Percentiles rank a stretch among this genome's conserved stretches.
These are phyloP conservation scores for Theobroma grandiflorum DNA, from an alignment of 441 rosid species.

Conservation along the genomic window DNA sequence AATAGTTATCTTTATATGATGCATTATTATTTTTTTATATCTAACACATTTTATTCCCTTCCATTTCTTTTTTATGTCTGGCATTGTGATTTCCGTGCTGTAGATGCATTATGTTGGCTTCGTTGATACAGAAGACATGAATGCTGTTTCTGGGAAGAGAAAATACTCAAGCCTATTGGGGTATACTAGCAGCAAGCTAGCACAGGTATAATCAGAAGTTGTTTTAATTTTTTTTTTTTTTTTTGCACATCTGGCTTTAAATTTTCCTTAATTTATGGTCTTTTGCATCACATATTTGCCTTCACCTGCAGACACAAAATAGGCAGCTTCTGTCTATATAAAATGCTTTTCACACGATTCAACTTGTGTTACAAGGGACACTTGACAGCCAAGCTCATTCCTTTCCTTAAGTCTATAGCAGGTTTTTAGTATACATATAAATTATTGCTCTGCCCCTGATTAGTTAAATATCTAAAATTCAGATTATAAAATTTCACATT, in stretches of 20 bases:
- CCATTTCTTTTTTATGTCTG: neutral
- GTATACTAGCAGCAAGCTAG: constrained; percentile 90
- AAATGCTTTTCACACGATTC: constrained; percentile 2
- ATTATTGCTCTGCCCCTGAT: constrained; percentile 5
- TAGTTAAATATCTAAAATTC: neutral
- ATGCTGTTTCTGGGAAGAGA: constrained; percentile 78
- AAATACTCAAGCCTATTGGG: constrained; percentile 88
- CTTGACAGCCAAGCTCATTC: neutral
- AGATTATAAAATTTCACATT: neutral
- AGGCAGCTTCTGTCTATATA: neutral
- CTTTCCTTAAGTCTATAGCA: neutral
- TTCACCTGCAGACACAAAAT: neutral
- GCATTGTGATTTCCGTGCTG: constrained; percentile 32
- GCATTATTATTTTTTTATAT: neutral
- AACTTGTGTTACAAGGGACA: neutral
- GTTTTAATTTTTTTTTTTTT: neutral
- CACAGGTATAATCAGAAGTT: constrained; percentile 67
- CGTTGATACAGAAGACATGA: constrained; percentile 96
- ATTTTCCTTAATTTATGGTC: constrained; percentile 1
- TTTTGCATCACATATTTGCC: neutral
- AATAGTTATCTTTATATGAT: neutral
- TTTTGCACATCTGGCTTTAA: neutral
- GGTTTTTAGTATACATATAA: neutral
- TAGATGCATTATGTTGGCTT: constrained; percentile 81
- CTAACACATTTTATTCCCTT: neutral